These are phyloP conservation scores for Aureobasidium sp. DNA, from an alignment of 2,329 filamentous ascomycete species.

Conservation along the genomic window DNA sequence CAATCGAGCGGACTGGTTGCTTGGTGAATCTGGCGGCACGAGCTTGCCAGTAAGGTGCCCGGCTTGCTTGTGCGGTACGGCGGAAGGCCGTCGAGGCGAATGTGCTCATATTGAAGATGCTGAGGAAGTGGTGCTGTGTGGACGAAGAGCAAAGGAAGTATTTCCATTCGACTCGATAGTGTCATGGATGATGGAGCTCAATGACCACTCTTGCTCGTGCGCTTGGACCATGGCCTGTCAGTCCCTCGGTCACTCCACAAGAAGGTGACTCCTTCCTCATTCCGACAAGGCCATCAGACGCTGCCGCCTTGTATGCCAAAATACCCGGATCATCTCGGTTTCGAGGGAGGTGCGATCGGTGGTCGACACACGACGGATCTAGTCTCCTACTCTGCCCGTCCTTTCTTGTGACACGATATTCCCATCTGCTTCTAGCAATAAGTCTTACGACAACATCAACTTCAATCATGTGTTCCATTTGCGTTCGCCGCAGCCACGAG, in stretches of 20 bases:
- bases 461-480: not conserved
- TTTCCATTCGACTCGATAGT: not conserved
- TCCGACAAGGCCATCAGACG: not conserved
- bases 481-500: not conserved
- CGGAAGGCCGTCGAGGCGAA: constrained; percentile 11
- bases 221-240: constrained; percentile 4
- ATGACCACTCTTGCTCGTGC: not conserved
- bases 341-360: not conserved
- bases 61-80: constrained; percentile 7
- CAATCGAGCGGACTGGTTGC: constrained; percentile 9
- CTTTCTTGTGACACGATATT: not conserved
- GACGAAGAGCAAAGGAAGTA: not conserved
- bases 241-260: not conserved
- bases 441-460: not conserved
- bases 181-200: constrained; percentile 4
- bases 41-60: constrained; percentile 7
- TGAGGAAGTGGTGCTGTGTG: not conserved
- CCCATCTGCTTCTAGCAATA: not conserved
- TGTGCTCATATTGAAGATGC: not conserved
- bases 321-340: not conserved
- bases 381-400: not conserved
- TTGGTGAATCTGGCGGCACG: constrained; percentile 5
- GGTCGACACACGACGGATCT: too few relatives aligned
- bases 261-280: not conserved
- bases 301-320: not conserved